Base-by-base conservation (phyloP, 208 protist genomes). In the Kentomonas sorsogonicus region DNA sequence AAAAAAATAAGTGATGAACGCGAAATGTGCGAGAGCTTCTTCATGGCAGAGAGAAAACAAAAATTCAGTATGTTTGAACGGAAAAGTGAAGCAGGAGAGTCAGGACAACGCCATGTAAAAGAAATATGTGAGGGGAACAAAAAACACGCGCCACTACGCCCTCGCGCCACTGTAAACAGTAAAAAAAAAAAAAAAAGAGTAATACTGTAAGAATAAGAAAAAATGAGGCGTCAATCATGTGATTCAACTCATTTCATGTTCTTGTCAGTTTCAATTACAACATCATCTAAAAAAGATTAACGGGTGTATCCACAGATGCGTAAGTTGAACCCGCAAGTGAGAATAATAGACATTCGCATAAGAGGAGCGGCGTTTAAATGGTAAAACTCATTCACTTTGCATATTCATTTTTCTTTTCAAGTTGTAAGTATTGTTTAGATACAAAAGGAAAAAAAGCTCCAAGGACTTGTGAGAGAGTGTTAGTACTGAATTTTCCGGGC, bases 81-180 rank as follows among this genome's bases (percentile, higher is more conserved):
- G 20, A 46, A 46, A 46, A 46, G n/a, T n/a, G n/a, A n/a, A n/a
- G n/a, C n/a, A n/a, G n/a, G n/a, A 46, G 41, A 46, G 6, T 6
- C 41, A 25, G 7, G 41, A n/a, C 7, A 2, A 29, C 11, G 16
- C 18, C 18, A 33, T 18, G 23, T 23, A 29, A 16, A 3, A 7
- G 3, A 31, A 50, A 50, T 34, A 50, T 1, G 13, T 22, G 26
- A 2, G 1, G 45, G 9, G 1, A 7, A 51, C 29, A 34, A 7
- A 51, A 1, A 34, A 51, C 30, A 23, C 30, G 29, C 13, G 9
- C 15, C 10, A 20, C 23, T 3, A 47, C 16, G 29, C 43, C 22
- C 20, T 23, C 23, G n/a, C 40, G 13, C 13, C 6, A 47, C 7
- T 2, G 15, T 27, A 27, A 29, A 26, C 43, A 47, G 5, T 30